These are phyloP conservation scores for Aspergillus fijiensis DNA, from an alignment of 2,329 filamentous ascomycete species.

Conservation along the genomic window DNA sequence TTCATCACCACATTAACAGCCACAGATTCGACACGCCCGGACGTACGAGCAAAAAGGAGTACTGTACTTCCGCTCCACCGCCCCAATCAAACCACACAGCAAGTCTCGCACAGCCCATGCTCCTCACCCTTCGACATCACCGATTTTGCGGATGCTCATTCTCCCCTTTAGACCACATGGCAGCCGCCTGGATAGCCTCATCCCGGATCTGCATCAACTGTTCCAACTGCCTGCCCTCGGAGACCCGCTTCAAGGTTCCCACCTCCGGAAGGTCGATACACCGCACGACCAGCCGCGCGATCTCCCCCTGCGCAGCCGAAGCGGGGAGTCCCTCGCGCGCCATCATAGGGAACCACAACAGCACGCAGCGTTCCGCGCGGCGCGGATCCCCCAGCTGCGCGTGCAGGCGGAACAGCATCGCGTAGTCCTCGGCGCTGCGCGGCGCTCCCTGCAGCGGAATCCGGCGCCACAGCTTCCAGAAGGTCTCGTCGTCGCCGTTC, in stretches of 20 bases:
- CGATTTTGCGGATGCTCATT: neutral
- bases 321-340: constrained; percentile 54
- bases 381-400: constrained; percentile 46
- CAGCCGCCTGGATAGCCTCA: neutral
- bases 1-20: too few species aligned
- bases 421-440: constrained; percentile 58
- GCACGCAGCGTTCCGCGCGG: constrained; percentile 49
- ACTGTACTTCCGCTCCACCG: too few species aligned
- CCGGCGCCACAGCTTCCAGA: constrained; percentile 62
- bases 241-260: constrained; percentile 40
- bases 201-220: neutral
- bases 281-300: constrained; percentile 52
- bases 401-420: constrained; percentile 53
- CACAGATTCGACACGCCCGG: too few species aligned
- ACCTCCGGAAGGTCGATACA: constrained; percentile 60
- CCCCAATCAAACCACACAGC: too few species aligned
- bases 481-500: constrained; percentile 53
- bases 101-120: too few species aligned
- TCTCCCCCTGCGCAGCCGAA: constrained; percentile 35
- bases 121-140: too few species aligned
- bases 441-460: constrained; percentile 51
- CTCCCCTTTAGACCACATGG: neutral
- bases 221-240: constrained; percentile 1
- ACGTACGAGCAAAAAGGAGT: too few species aligned
- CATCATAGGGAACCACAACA: constrained; percentile 62